A percentile compares a stretch with the other conserved stretches of the same genome.
Evolutionary conservation across 805 yeast species (phyloP).

Genomic region (Barnettozyma californica): DNA sequence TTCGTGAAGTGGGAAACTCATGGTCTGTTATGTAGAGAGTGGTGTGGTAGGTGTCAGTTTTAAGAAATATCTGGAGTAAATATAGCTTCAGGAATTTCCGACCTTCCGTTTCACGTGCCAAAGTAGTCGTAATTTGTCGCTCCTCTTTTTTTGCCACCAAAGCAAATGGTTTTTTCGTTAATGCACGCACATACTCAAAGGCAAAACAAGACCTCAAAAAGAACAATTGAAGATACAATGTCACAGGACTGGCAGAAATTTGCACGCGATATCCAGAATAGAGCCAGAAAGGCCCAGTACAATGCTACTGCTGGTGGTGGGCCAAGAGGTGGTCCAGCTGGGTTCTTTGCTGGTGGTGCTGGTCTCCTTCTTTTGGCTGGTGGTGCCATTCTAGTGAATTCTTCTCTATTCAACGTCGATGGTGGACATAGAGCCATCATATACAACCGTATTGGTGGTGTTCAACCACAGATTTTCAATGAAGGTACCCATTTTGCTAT

Average conservation of each 20-base stretch:
- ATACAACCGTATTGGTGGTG: constrained; percentile 83
- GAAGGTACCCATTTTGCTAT: constrained; percentile 95
- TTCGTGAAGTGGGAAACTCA: constrained; percentile 39
- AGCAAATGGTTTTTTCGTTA: background rate
- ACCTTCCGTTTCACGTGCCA: background rate
- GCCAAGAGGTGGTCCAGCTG: constrained; percentile 31
- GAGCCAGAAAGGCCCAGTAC: constrained; percentile 37
- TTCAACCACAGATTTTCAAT: constrained; percentile 71
- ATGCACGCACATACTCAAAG: background rate
- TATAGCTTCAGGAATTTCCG: background rate
- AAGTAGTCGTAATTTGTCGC: background rate
- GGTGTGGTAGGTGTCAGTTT: background rate
- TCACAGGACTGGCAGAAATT: constrained; percentile 45
- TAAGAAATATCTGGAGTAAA: background rate
- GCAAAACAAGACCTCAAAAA: background rate
- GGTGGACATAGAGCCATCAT: constrained; percentile 99
- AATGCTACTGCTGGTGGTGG: constrained; percentile 35
- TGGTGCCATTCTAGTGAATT: constrained; percentile 46
- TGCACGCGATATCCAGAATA: constrained; percentile 45
- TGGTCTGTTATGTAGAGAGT: background rate
- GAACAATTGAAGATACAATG: background rate
- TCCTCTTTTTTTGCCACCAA: constrained; percentile 1
- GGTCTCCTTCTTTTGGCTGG: constrained; percentile 56
- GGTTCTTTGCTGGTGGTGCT: constrained; percentile 58
- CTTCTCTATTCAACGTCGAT: constrained; percentile 78